Evolutionary conservation across 2,329 filamentous ascomycete species (phyloP).

Genomic region (Fusarium abutilonis): DNA sequence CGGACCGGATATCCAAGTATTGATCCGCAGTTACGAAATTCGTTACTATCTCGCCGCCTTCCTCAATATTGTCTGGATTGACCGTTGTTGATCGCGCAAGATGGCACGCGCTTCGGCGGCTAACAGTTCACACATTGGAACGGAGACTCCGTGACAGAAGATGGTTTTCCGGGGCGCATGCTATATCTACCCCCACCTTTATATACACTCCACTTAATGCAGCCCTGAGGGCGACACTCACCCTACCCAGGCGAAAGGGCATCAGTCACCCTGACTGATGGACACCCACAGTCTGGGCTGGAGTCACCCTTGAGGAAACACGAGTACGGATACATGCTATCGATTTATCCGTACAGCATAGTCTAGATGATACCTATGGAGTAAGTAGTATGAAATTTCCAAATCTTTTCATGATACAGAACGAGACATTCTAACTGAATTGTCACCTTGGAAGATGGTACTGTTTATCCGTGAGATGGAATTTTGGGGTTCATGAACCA

Average conservation of each 20-base stretch:
- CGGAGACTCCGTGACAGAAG: constrained; percentile 31
- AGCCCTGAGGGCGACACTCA: not conserved
- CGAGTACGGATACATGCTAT: too few species aligned
- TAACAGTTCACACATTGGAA: constrained; percentile 16
- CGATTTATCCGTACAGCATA: too few species aligned
- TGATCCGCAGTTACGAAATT: constrained; percentile 4
- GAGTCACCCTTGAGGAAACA: too few species aligned
- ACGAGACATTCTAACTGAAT: too few species aligned
- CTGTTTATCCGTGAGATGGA: constrained; percentile 3
- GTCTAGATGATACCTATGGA: too few species aligned
- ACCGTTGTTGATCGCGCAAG: constrained; percentile 5
- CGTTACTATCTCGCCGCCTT: not conserved
- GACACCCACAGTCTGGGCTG: too few species aligned
- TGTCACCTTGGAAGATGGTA: too few species aligned
- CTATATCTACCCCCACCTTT: constrained; percentile 16
- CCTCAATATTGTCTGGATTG: constrained; percentile 1
- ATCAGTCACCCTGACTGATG: too few species aligned
- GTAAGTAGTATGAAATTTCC: too few species aligned
- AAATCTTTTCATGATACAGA: too few species aligned
- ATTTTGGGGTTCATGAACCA: constrained; percentile 22
- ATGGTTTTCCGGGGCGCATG: constrained; percentile 22
- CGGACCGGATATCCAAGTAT: constrained; percentile 21
- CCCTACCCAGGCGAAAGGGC: too few species aligned
- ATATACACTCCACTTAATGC: not conserved
- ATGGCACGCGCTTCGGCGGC: constrained; percentile 18